These are phyloP conservation scores for Musa beccarii DNA, from an alignment of 176 grass and related monocot species.

Conservation along the genomic window DNA sequence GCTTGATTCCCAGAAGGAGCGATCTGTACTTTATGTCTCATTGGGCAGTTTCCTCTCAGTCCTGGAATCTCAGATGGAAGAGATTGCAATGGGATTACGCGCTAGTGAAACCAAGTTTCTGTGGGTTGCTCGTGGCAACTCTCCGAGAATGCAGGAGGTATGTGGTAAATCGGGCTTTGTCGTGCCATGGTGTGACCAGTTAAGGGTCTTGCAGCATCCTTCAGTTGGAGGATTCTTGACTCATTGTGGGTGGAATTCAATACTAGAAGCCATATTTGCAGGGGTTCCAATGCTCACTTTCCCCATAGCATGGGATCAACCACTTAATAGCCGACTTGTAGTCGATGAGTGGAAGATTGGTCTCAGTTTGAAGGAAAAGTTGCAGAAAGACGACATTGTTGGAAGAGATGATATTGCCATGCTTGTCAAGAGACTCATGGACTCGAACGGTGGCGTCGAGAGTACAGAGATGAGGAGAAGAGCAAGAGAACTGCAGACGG, in stretches of 20 bases:
- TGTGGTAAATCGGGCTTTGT: conserved; percentile 19
- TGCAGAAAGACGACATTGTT: conserved; percentile 22
- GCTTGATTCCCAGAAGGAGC: conserved; percentile 24
- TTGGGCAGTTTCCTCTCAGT: conserved; percentile 43
- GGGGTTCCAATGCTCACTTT: conserved; percentile 39
- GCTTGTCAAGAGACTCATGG: conserved; percentile 33
- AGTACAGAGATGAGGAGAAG: conserved; percentile 27
- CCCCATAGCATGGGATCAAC: conserved; percentile 38
- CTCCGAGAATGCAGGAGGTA: conserved; percentile 19
- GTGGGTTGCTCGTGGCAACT: conserved; percentile 27
- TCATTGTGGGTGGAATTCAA: conserved; percentile 50
- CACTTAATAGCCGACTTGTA: conserved; percentile 21
- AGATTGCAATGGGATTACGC: conserved; percentile 29
- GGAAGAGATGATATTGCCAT: conserved; percentile 26
- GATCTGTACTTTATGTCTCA: conserved; percentile 37
- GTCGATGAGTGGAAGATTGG: conserved; percentile 40
- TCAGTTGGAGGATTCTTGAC: conserved; percentile 45
- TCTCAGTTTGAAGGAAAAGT: conserved; percentile 31
- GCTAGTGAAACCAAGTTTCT: conserved; percentile 28
- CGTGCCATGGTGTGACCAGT: conserved; percentile 40
- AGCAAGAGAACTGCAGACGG: conserved; percentile 15
- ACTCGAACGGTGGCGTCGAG: conserved; percentile 19
- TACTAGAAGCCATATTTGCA: conserved; percentile 31
- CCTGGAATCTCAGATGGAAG: conserved; percentile 30
- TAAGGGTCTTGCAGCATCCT: conserved; percentile 36